These are phyloP conservation scores for Neoscytalidium dimidiatum DNA, from an alignment of 2,329 filamentous ascomycete species.

Conservation along the genomic window DNA sequence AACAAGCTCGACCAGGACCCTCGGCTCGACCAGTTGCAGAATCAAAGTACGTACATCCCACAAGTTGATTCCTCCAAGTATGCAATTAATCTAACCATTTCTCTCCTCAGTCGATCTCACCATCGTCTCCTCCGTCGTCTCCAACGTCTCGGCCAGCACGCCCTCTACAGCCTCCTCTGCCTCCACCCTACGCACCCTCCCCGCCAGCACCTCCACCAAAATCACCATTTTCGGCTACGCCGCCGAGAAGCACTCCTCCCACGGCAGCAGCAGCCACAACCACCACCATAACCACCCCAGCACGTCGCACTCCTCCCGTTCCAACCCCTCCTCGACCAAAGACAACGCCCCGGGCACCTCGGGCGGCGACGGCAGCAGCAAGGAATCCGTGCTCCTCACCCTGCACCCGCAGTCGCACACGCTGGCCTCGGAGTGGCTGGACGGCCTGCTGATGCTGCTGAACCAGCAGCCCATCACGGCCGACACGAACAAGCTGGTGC, in stretches of 20 bases:
- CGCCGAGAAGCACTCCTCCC: not conserved
- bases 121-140: constrained; percentile 88
- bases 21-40: constrained; percentile 68
- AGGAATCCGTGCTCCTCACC: constrained; percentile 77
- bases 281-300: constrained; percentile 18
- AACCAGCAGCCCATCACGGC: constrained; percentile 96
- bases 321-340: constrained; percentile 37
- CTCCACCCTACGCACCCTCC: constrained; percentile 47
- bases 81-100: not conserved
- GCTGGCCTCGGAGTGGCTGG: constrained; percentile 92
- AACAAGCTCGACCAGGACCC: constrained; percentile 66
- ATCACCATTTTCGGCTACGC: constrained; percentile 85
- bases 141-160: constrained; percentile 75
- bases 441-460: constrained; percentile 90
- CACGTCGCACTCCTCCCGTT: constrained; percentile 22
- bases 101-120: constrained; percentile 68
- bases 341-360: too few species aligned
- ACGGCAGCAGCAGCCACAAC: not conserved
- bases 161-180: constrained; percentile 51
- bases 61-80: not conserved
- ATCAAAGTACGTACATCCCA: constrained; percentile 61
- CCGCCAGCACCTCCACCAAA: constrained; percentile 63
- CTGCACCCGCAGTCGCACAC: constrained; percentile 79
- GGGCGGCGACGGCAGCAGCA: constrained; percentile 32
- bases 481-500: constrained; percentile 88